These are phyloP conservation scores for Paracorniculantispora psalliotae DNA, from an alignment of 2,329 filamentous ascomycete species.

Conservation along the genomic window DNA sequence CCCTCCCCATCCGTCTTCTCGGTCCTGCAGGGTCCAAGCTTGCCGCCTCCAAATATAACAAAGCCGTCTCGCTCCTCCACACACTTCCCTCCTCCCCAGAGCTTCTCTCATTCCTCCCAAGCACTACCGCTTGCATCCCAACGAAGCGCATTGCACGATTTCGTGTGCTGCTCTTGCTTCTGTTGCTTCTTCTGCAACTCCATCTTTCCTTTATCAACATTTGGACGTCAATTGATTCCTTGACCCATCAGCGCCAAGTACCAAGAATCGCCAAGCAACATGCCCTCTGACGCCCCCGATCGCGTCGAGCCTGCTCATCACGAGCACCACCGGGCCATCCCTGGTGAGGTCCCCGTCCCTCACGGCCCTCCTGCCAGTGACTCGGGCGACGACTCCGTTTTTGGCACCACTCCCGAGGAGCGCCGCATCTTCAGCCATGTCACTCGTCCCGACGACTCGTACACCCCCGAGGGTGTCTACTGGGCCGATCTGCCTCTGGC, in stretches of 20 bases:
- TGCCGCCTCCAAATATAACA: constrained; percentile 1
- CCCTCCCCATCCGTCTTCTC: background rate
- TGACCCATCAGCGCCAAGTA: background rate
- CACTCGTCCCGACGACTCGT: constrained; percentile 84
- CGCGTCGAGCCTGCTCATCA: constrained; percentile 17
- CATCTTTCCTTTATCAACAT: background rate
- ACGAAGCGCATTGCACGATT: background rate
- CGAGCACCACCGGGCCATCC: constrained; percentile 33
- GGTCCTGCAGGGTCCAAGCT: background rate
- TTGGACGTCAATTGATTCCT: background rate
- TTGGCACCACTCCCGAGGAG: constrained; percentile 43
- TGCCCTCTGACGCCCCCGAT: constrained; percentile 1
- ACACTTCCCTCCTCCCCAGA: background rate
- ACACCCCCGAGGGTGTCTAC: constrained; percentile 76
- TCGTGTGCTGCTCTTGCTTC: background rate
- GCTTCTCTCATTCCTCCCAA: constrained; percentile 8
- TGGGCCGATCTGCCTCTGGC: constrained; percentile 80
- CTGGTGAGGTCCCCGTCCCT: constrained; percentile 51
- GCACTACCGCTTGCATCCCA: constrained; percentile 2
- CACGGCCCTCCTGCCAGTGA: constrained; percentile 43
- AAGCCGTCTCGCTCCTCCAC: background rate
- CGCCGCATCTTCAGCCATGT: constrained; percentile 68
- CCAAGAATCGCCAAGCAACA: background rate
- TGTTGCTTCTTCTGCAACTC: background rate
- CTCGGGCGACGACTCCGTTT: constrained; percentile 42